These are phyloP conservation scores for Cladobotryum protrusum DNA, from an alignment of 2,329 filamentous ascomycete genomes.

Conservation along the genomic window DNA sequence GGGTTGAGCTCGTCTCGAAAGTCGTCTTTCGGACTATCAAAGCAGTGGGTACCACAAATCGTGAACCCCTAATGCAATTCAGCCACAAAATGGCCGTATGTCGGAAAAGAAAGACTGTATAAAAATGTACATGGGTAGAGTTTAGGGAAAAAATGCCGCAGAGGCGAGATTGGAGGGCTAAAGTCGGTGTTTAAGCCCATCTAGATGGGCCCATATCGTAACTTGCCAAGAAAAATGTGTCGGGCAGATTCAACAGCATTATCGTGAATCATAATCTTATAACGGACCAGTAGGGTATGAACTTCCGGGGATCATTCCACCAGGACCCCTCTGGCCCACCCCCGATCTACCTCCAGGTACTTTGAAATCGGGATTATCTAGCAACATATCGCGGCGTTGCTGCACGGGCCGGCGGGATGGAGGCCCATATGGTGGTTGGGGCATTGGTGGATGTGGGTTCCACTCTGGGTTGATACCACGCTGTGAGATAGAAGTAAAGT, in stretches of 20 bases:
- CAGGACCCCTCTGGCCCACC: conserved; percentile 21
- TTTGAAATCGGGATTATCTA: conserved; percentile 84
- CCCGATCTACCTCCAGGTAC: conserved; percentile 46
- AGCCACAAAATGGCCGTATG: too few species aligned
- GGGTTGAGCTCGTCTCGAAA: too few species aligned
- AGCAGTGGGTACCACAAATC: too few species aligned
- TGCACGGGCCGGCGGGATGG: conserved; percentile 41
- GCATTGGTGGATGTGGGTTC: conserved; percentile 50
- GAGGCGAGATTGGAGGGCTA: too few species aligned
- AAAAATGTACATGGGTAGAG: neutral
- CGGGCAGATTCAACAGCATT: neutral
- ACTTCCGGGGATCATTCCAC: conserved; percentile 47
- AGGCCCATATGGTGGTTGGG: conserved; percentile 37
- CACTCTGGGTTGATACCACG: conserved; percentile 83
- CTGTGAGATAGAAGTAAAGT: conserved; percentile 87
- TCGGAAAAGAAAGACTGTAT: neutral
- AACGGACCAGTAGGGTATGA: conserved; percentile 41
- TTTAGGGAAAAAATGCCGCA: too few species aligned
- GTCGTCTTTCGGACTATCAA: too few species aligned
- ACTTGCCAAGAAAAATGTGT: too few species aligned
- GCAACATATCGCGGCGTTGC: conserved; percentile 63
- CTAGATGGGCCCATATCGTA: neutral
- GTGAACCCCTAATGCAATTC: too few species aligned
- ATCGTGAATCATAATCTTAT: neutral
- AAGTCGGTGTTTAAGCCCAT: too few species aligned